Base-by-base conservation (phyloP, 2,329 filamentous ascomycete species). In the Diaporthe sp. region DNA sequence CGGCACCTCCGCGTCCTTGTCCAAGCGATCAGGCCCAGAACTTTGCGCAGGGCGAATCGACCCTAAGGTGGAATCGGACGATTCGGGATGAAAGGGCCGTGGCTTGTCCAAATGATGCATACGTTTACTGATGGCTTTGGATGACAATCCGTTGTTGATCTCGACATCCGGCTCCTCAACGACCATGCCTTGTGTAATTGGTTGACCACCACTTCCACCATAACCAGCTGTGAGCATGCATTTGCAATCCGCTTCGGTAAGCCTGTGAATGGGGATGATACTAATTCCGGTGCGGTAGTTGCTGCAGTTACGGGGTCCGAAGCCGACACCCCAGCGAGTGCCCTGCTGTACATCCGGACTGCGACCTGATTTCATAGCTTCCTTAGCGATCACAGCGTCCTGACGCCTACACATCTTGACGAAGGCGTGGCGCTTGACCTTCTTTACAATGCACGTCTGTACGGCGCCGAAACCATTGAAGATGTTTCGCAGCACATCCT, bases 151-250 rank as follows among this genome's bases (percentile, higher is more conserved):
- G 25, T 96, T 96, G 70, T 97, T 97, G 73, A 99, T 99, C 84
- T 99, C 97, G 79, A 99, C 99, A 81, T 99, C 97, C 3, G 97
- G 97, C 84, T 99, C 97, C 82, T 99, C 97, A 35, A 99, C 94
- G 9, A 96, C 93, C 85, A 99, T 91, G 55, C 96, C 95, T 19
- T 90, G 87, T 80, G 95, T 93, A 75, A 99, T 94, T 2, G 91
- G 86, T 72, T 90, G 90, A 71, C 96, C 97, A 73, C 96, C 97
- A 76, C 94, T 98, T 71, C 97, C 97, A 77, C 97, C 97, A 81
- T 93, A 98, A 77, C 97, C 94, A 17, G 97, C 97, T 47, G 92
- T 98, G 77, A 98, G 85, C 88, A 98, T 95, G 97, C 97, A 99
- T 84, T 98, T 98, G 76, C 94, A 92, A 85, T 99, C 97, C 32